Evolutionary conservation across 345 rosid genomes (phyloP).

Genomic region (Salix udensis): DNA sequence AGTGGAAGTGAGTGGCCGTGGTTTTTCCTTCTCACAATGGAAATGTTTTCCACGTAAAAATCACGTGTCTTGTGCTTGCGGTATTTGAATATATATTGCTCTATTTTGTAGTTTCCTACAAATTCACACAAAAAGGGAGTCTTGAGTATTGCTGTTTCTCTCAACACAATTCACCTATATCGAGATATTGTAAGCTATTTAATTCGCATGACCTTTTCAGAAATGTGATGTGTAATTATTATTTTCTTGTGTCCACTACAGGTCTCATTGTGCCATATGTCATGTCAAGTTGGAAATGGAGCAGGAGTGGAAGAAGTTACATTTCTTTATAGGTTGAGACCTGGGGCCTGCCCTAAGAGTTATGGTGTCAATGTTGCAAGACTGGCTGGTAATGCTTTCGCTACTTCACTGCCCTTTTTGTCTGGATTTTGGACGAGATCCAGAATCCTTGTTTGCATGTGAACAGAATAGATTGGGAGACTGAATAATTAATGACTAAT

Average conservation of each 20-base stretch:
- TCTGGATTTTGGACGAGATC: too few species aligned
- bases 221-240: not conserved
- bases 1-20: too few species aligned
- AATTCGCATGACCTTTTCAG: not conserved
- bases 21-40: too few species aligned
- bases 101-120: too few species aligned
- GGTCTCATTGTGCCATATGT: slow-evolving; percentile 96
- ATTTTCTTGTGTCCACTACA: slow-evolving; percentile 22
- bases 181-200: not conserved
- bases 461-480: not conserved
- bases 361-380: slow-evolving; percentile 96
- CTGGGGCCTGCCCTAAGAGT: slow-evolving; percentile 95
- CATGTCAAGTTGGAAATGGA: slow-evolving; percentile 75
- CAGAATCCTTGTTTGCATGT: not conserved
- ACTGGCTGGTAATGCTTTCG: slow-evolving; percentile 65
- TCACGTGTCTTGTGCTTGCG: too few species aligned
- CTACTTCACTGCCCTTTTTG: not conserved
- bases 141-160: too few species aligned
- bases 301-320: slow-evolving; percentile 67
- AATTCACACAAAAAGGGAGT: too few species aligned
- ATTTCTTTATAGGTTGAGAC: slow-evolving; percentile 73
- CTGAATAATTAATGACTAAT: not conserved
- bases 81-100: too few species aligned
- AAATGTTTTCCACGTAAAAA: too few species aligned
- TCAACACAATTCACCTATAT: not conserved